Evolutionary conservation across 768 basidiomycete species (phyloP), one percentile per base, ranked within the genome.

Genomic region (Suillus variegatus): DNA sequence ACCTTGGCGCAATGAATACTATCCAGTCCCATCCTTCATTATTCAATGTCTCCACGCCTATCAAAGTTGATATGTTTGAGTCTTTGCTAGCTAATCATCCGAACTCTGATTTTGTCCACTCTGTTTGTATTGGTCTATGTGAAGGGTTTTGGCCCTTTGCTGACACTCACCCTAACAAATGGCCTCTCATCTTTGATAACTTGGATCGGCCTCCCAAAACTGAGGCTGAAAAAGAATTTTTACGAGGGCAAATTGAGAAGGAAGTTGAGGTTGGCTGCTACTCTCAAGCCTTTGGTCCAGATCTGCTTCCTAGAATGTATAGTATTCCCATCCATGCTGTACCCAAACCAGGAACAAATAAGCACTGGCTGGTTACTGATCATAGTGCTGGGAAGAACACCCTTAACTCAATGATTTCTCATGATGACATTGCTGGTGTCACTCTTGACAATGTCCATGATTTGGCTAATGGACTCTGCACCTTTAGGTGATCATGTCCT

Each of bases 111-210:
- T 73, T 79, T 49, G 75, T 78, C 4, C 20, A 57, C 1, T 80
- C 73, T 0, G 71, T 77, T 1, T 67, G 71, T 28, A 13, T 41
- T 3, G 68, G 72, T 0, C 56, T 79, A 2, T 47, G 67, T 0
- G 67, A 76, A 7, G 78, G 77, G 0, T 79, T 79, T 61, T 77
- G 78, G 78, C 78, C 75, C 10, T 77, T 66, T 7, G 70, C 71
- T 0, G 7, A 64, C 4, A 65, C 63, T 18, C 47, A 63, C 9
- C 2, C 25, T 6, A 58, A 13, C 10, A 18, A 14, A 10, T 68
- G 65, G 38, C 51, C 25, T 0, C 2, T 36, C 2, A 67, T 28
- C 0, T 22, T 7, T 1, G 56, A 67, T 2, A 62, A 35, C 10
- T 60, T 32, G 0, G 49, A 25, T 14, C 13, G 13, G 0, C 49